These are phyloP conservation scores for Gamarada debralockiae DNA, from an alignment of 495 filamentous ascomycete species.

Conservation along the genomic window DNA sequence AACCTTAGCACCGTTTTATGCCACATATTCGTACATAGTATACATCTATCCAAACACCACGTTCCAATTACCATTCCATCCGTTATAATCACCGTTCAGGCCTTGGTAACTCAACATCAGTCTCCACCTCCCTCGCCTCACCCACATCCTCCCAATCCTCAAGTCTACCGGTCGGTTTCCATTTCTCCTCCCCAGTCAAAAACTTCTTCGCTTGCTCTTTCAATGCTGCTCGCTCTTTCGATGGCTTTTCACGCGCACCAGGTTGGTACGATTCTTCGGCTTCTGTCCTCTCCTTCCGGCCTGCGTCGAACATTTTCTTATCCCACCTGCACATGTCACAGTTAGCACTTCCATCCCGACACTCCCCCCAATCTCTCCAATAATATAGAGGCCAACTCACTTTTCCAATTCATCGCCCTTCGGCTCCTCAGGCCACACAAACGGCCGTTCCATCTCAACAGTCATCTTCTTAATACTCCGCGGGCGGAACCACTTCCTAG, in stretches of 20 bases:
- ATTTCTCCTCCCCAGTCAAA: constrained; percentile 38
- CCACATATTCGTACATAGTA: constrained; percentile 5
- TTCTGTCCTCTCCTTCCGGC: constrained; percentile 31
- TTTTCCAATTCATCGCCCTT: constrained; percentile 38
- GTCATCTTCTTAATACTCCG: constrained; percentile 82
- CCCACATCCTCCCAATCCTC: constrained; percentile 21
- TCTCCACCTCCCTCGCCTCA: constrained; percentile 15
- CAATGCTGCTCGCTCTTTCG: constrained; percentile 33
- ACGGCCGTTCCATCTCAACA: constrained; percentile 76
- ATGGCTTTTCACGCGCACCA: constrained; percentile 28
- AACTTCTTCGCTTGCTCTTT: constrained; percentile 56
- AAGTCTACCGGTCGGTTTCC: constrained; percentile 27
- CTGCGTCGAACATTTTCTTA: constrained; percentile 38
- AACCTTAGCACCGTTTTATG: constrained; percentile 5
- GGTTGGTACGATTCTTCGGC: constrained; percentile 22
- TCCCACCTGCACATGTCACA: constrained; percentile 47
- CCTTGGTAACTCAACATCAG: constrained; percentile 16
- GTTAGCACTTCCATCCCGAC: constrained; percentile 14
- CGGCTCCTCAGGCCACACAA: constrained; percentile 73
- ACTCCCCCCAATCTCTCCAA: constrained; percentile 16
- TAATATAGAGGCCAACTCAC: constrained; percentile 38
- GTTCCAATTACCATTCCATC: background rate
- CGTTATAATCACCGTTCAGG: background rate
- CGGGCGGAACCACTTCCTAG: constrained; percentile 52
- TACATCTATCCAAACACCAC: constrained; percentile 4